Evolutionary conservation across 2,329 filamentous ascomycete genomes (phyloP).

Genomic region (Thelonectria blattea): DNA sequence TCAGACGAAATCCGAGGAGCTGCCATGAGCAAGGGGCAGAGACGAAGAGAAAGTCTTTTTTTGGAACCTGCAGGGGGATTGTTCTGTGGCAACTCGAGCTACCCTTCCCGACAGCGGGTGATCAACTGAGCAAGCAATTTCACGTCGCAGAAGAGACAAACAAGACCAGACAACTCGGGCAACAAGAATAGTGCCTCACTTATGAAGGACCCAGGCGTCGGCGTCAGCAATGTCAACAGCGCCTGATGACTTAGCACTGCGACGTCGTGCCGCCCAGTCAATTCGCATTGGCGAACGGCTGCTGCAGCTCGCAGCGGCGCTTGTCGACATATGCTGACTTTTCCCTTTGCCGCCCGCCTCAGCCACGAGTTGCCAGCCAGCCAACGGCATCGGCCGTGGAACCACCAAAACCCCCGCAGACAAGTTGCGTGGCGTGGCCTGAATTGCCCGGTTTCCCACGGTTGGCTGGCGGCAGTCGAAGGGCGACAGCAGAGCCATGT

Average conservation of each 20-base stretch:
- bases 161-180: background rate
- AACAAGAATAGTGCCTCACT: background rate
- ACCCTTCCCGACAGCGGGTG: background rate
- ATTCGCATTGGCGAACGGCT: constrained; percentile 20
- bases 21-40: constrained; percentile 4
- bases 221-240: constrained; percentile 3
- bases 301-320: constrained; percentile 28
- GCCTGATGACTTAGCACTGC: constrained; percentile 17
- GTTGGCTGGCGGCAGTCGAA: constrained; percentile 23
- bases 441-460: constrained; percentile 6
- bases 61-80: constrained; percentile 9
- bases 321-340: constrained; percentile 21
- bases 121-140: background rate
- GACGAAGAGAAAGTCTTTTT: constrained; percentile 2
- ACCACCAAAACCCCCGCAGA: constrained; percentile 17
- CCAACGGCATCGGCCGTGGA: constrained; percentile 11
- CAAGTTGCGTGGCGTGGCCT: constrained; percentile 1
- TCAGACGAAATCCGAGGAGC: background rate
- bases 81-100: no score
- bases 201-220: background rate
- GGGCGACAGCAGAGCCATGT: constrained; percentile 27
- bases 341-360: constrained; percentile 21
- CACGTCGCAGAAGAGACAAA: background rate
- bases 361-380: constrained; percentile 17
- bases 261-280: constrained; percentile 28